Evolutionary conservation across 139 green algal genomes (phyloP), one percentile per base, ranked within the genome.

Genomic region (Coccomyxa sp.): DNA sequence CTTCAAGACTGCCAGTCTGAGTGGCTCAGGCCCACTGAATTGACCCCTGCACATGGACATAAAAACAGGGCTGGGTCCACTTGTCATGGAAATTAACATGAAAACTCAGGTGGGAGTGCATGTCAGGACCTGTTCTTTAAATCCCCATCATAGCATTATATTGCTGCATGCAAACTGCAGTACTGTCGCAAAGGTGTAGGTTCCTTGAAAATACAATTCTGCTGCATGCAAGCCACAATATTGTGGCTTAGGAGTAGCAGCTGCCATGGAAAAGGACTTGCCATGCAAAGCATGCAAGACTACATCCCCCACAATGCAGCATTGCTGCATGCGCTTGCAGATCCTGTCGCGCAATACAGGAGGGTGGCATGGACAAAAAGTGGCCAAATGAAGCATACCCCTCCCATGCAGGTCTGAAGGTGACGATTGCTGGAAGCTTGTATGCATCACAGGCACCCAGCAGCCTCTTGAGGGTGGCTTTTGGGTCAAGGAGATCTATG

Each of bases 321-420:
- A 51, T 7, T 51, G 38, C 38, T 51, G 38, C 38, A 51, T 51
- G 38, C 38, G 38, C 38, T 51, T 51, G 38, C 38, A 51, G 38
- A 51, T 51, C 38, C 3, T 51, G 38, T 3, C 38, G 38, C 38
- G 7, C 3, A 51, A 7, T 7, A 51, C 7, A 51, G 38, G 3
- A 51, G 38, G 38, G 38, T 7, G 38, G 38, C 38, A 51, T 51
- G 38, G 7, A 51, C 38, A 7, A 51, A 51, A 51, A 7, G 38
- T 51, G 3, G 38, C 38, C 38, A 51, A 51, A 7, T 7, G 38
- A 51, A 51, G 18, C 92, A 86, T 83, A 96, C 93, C 95, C 94
- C 82, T 99, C 96, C 96, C 96, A 99, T 0, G 74, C 85, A 0
- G 96, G 94, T 1, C 96, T 87, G 86, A 91, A 96, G 1, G 96